Evolutionary conservation across 2,329 filamentous ascomycete genomes (phyloP), one percentile per base, ranked within the genome.

Genomic region (Aspergillus sclerotialis): DNA sequence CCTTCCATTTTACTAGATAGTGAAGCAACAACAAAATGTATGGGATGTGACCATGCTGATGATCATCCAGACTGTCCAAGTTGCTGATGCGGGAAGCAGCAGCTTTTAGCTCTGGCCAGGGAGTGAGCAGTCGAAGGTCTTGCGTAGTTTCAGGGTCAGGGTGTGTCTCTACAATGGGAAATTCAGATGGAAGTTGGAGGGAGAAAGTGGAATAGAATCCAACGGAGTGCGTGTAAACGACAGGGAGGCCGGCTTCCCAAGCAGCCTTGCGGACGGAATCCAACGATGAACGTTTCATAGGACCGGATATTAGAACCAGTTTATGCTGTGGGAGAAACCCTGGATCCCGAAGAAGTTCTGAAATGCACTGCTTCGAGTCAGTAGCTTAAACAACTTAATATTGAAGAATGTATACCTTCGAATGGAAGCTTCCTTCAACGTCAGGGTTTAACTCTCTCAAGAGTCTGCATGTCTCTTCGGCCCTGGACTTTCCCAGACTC

Each of bases 91-190:
- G 70, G 34, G 70, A 61, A 2, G 78, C 75, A 43, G 89, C 89
- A 3, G 74, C 68, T 2, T 69, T 58, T 10, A 98, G 73, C 55
- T 92, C 89, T 13, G 82, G 76, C 90, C 92, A 98, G 23, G 92
- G 90, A 21, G 73, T 75, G 4, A 94, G 67, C 9, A 98, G 71
- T 32, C 92, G 80, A 21, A 98, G 72, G 50, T 98, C 92, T 37
- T 84, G 81, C 1, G 79, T 92, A 6, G 86, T 80, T 25, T 86
- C 84, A 26, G 86, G 79, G 43, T 94, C 88, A 1, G 92, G 92
- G 54, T 98, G 92, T 28, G 92, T 96, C 56, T 98, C 90, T 43
- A 98, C 84, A 37, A 98, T 84, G 4, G 90, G 88, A 50, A 93
- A 94, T 17, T 80, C 77, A n/a, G 78, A 70, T 7, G 85, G 82